Conservation (phyloP, 1,284 basidiomycete species). For the Ustilago loliicola region DNA sequence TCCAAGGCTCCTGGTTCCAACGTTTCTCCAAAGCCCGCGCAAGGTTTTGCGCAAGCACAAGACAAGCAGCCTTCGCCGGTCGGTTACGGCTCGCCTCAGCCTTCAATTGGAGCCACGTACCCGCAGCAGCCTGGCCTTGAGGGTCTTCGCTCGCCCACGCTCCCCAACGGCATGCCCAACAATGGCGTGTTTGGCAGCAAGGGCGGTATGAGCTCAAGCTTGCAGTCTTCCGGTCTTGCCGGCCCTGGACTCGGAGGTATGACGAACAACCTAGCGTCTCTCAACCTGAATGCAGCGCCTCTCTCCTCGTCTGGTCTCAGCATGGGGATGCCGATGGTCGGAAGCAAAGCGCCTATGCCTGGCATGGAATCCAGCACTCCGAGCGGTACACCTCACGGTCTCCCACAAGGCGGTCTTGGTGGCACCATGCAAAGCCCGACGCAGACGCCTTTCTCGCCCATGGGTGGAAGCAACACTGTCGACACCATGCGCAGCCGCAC, state of each 20-base stretch:
- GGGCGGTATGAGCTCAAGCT: conserved; percentile 33
- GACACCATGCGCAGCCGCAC: conserved; percentile 49
- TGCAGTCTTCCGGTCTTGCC: conserved; percentile 45
- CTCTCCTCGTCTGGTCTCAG: conserved; percentile 25
- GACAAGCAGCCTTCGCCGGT: conserved; percentile 36
- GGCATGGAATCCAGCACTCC: conserved; percentile 27
- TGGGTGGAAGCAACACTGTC: conserved; percentile 28
- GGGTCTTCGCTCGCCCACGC: conserved; percentile 49
- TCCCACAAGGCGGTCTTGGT: conserved; percentile 24
- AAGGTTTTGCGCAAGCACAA: conserved; percentile 22
- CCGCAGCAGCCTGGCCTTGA: conserved; percentile 48
- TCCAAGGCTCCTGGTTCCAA: conserved; percentile 33
- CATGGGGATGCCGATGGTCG: conserved; percentile 18
- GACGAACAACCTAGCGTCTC: conserved; percentile 52
- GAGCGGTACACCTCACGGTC: conserved; percentile 13
- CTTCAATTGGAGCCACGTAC: conserved; percentile 25
- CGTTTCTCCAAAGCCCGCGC: conserved; percentile 39
- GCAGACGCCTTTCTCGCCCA: conserved; percentile 51
- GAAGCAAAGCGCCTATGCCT: conserved; percentile 35
- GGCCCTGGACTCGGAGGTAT: conserved; percentile 41
- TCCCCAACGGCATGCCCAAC: conserved; percentile 46
- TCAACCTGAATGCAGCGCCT: conserved; percentile 50
- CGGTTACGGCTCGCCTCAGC: conserved; percentile 15
- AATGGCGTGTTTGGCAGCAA: conserved; percentile 38
- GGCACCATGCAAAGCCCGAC: conserved; percentile 35